These are phyloP conservation scores for Darksidea phi DNA, from an alignment of 495 filamentous ascomycete genomes.

Conservation along the genomic window DNA sequence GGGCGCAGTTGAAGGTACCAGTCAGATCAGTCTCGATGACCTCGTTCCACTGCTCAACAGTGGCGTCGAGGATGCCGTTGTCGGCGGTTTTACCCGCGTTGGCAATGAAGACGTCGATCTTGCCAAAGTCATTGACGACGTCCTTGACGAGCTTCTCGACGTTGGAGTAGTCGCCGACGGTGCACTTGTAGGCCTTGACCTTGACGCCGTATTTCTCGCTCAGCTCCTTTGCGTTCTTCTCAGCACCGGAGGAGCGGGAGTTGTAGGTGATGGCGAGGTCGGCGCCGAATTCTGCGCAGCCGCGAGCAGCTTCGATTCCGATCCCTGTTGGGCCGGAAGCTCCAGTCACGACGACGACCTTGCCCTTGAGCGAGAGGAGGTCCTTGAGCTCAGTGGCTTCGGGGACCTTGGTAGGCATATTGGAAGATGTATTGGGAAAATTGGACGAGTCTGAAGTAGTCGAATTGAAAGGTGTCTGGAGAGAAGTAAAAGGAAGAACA, in stretches of 20 bases:
- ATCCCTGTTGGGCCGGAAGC: slow-evolving; percentile 68
- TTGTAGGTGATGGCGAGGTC: slow-evolving; percentile 67
- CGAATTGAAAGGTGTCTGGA: slow-evolving; percentile 3
- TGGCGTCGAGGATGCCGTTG: slow-evolving; percentile 61
- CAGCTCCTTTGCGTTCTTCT: slow-evolving; percentile 65
- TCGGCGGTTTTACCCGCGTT: slow-evolving; percentile 68
- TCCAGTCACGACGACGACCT: slow-evolving; percentile 69
- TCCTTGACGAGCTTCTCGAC: slow-evolving; percentile 52
- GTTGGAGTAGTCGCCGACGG: slow-evolving; percentile 53
- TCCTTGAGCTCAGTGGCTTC: slow-evolving; percentile 58
- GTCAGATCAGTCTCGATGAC: slow-evolving; percentile 78
- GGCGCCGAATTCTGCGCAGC: slow-evolving; percentile 70
- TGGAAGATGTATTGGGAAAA: slow-evolving; percentile 16
- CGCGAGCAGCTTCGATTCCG: slow-evolving; percentile 71
- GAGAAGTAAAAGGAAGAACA: background rate
- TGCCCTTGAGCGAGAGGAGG: slow-evolving; percentile 70
- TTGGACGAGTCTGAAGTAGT: background rate
- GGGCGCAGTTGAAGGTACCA: slow-evolving; percentile 79
- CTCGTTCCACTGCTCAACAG: slow-evolving; percentile 64
- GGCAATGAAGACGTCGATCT: slow-evolving; percentile 66
- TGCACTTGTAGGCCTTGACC: slow-evolving; percentile 63
- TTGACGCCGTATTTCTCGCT: slow-evolving; percentile 61
- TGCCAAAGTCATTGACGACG: slow-evolving; percentile 62
- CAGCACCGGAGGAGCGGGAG: slow-evolving; percentile 58
- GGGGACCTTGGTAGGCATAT: slow-evolving; percentile 61